phyloP scores from a whole-genome alignment of 257 asterid species.

The Orobanche coerulescens region DNA sequence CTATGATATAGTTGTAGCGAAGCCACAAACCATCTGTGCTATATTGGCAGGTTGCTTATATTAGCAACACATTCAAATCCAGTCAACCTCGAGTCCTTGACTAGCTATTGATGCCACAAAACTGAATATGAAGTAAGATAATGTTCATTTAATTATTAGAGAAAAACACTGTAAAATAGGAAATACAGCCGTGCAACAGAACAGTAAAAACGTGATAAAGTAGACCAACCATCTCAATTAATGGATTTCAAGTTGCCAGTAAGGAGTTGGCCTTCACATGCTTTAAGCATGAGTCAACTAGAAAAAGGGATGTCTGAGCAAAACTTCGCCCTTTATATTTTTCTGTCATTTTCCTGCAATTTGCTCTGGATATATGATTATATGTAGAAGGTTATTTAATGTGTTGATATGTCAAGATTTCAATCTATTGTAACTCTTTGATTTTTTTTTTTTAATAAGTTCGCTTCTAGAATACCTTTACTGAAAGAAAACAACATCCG shows the following conservation, averaged over 20 bases:
- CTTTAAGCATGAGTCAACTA: neutral
- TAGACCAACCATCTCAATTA: neutral
- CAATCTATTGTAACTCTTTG: conserved; percentile 3
- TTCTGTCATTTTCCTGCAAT: neutral
- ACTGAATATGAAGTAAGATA: neutral
- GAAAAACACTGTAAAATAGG: neutral
- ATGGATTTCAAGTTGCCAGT: neutral
- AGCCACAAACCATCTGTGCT: neutral
- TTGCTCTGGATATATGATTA: neutral
- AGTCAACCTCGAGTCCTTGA: neutral
- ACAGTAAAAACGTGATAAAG: neutral
- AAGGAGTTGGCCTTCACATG: neutral
- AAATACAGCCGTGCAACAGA: neutral
- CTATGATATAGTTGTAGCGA: neutral
- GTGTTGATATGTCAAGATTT: neutral
- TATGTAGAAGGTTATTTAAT: neutral
- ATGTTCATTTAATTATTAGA: neutral
- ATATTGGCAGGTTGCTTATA: neutral
- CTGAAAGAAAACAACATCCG: conserved; percentile 17
- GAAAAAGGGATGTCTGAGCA: neutral
- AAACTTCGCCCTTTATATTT: neutral
- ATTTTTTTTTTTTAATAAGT: neutral
- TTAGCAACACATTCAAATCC: neutral
- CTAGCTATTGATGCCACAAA: neutral
- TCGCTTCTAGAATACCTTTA: conserved; percentile 11